Percentiles rank a stretch among this genome's conserved stretches.
Conservation (phyloP, 2,329 filamentous ascomycete species). For the Venturia asperata region DNA sequence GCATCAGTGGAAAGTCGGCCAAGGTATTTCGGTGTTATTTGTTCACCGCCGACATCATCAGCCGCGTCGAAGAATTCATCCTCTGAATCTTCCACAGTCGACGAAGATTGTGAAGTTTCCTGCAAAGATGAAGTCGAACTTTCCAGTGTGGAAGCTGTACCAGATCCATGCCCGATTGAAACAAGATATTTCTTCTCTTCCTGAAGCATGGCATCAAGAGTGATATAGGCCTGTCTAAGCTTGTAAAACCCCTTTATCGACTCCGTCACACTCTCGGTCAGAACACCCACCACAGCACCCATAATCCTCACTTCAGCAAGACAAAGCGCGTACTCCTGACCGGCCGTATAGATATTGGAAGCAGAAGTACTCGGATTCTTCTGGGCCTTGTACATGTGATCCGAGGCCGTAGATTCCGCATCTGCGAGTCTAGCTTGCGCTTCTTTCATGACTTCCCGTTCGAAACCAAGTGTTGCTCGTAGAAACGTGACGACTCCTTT, state of each 20-base stretch:
- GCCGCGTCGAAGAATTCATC: conserved; percentile 30
- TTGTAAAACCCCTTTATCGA: conserved; percentile 90
- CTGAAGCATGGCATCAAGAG: conserved; percentile 70
- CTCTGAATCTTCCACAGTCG: conserved; percentile 7
- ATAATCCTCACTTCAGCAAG: conserved; percentile 83
- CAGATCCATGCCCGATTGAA: conserved; percentile 25
- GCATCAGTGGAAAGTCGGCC: conserved; percentile 15
- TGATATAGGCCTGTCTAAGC: conserved; percentile 77
- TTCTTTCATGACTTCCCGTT: conserved; percentile 84
- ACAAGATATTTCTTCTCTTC: conserved; percentile 58
- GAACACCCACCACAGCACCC: conserved; percentile 76
- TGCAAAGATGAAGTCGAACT: conserved; percentile 9
- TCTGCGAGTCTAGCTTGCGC: conserved; percentile 64
- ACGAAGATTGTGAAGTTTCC: neutral
- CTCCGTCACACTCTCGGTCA: conserved; percentile 90
- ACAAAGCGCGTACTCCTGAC: conserved; percentile 79
- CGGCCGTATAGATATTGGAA: conserved; percentile 67
- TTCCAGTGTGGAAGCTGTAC: conserved; percentile 1
- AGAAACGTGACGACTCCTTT: conserved; percentile 78
- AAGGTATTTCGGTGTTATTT: conserved; percentile 14
- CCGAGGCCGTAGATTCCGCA: conserved; percentile 69
- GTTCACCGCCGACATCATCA: neutral
- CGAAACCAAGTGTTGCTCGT: conserved; percentile 78
- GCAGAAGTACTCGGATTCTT: conserved; percentile 51
- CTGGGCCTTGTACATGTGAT: conserved; percentile 68